Evolutionary conservation across 2,329 filamentous ascomycete species (phyloP).

Genomic region (Pseudogymnoascus sp.): DNA sequence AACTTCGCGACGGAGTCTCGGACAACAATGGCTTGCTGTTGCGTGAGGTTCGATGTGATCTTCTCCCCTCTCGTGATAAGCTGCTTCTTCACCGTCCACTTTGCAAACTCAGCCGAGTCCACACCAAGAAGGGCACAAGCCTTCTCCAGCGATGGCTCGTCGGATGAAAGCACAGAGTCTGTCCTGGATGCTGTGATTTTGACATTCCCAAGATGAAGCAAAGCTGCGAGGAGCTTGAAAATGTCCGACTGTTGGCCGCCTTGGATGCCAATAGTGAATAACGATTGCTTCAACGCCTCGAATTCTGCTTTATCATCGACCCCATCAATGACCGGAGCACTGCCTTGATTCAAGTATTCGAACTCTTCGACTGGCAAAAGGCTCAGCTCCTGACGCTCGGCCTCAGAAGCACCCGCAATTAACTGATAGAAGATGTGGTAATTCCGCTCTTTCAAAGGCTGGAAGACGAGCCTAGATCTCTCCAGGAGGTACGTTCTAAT

Average conservation of each 20-base stretch:
- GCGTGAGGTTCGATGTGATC: slow-evolving; percentile 89
- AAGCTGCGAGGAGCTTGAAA: slow-evolving; percentile 80
- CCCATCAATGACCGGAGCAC: slow-evolving; percentile 80
- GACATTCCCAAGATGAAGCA: slow-evolving; percentile 91
- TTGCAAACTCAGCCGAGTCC: slow-evolving; percentile 75
- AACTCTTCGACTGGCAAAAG: slow-evolving; percentile 81
- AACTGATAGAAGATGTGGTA: slow-evolving; percentile 99
- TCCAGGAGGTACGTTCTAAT: slow-evolving; percentile 94
- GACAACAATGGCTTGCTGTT: slow-evolving; percentile 88
- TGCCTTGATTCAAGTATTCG: slow-evolving; percentile 93
- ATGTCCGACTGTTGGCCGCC: slow-evolving; percentile 69
- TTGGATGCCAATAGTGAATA: slow-evolving; percentile 79
- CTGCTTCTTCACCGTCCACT: slow-evolving; percentile 99
- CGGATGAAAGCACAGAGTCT: slow-evolving; percentile 72
- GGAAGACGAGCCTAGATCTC: slow-evolving; percentile 90
- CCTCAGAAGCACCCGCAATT: slow-evolving; percentile 80
- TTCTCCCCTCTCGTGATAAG: slow-evolving; percentile 93
- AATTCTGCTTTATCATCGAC: slow-evolving; percentile 96
- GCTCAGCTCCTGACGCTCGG: slow-evolving; percentile 69
- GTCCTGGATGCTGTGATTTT: slow-evolving; percentile 87
- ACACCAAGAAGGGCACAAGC: slow-evolving; percentile 84
- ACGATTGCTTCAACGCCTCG: slow-evolving; percentile 72
- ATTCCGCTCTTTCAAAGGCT: slow-evolving; percentile 93
- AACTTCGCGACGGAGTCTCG: slow-evolving; percentile 97
- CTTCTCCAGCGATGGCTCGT: slow-evolving; percentile 71